phyloP scores from a whole-genome alignment of 148 eudicot genomes.

The Agrostemma githago region DNA sequence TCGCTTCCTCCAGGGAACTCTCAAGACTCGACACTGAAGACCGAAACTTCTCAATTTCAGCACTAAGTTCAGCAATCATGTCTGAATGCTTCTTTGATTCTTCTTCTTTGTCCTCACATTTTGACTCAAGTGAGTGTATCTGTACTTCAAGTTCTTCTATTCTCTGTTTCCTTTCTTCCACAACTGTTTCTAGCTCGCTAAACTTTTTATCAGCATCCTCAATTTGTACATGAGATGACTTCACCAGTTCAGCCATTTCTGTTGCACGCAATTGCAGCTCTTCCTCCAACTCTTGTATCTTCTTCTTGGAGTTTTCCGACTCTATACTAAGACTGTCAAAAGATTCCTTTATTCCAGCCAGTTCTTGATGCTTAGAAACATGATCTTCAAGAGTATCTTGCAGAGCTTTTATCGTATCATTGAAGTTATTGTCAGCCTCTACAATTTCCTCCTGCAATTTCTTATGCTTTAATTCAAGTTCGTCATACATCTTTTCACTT shows the following conservation, averaged over 20 bases:
- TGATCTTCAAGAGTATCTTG: constrained; percentile 67
- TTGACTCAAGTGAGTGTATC: constrained; percentile 44
- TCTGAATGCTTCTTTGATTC: constrained; percentile 44
- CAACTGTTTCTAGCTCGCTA: constrained; percentile 48
- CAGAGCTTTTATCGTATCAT: constrained; percentile 45
- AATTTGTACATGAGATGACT: constrained; percentile 52
- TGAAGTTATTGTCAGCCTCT: constrained; percentile 53
- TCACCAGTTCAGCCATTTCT: constrained; percentile 58
- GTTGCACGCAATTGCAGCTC: constrained; percentile 40
- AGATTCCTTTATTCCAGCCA: constrained; percentile 57
- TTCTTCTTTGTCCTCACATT: constrained; percentile 45
- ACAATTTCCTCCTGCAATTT: constrained; percentile 50
- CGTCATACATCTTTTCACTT: constrained; percentile 44
- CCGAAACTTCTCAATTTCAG: constrained; percentile 46
- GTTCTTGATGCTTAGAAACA: constrained; percentile 60
- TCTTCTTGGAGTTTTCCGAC: constrained; percentile 72
- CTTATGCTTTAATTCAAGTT: constrained; percentile 55
- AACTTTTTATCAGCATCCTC: constrained; percentile 57
- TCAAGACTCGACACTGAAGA: constrained; percentile 47
- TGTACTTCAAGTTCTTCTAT: constrained; percentile 69
- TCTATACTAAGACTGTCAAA: constrained; percentile 62
- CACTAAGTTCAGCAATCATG: constrained; percentile 48
- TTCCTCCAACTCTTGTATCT: constrained; percentile 55
- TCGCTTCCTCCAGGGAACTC: constrained; percentile 42
- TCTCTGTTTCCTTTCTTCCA: constrained; percentile 56